Conservation (phyloP, 352 stramenopile species). For the Phytophthora pistaciae region DNA sequence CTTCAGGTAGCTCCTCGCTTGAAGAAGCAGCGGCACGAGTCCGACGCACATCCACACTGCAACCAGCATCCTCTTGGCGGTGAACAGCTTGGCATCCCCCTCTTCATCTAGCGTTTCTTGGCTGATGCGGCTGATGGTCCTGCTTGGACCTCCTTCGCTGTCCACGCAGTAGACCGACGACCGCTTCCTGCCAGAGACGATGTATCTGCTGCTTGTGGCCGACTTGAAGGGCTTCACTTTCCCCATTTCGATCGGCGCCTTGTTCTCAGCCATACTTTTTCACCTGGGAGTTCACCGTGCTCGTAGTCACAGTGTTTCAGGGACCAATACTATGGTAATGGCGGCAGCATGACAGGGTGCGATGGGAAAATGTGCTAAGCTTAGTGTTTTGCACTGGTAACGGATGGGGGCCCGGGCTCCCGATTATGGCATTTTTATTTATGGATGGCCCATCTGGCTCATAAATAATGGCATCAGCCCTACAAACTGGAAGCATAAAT, state of each 20-base stretch:
- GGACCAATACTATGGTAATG: not conserved
- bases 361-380: not conserved
- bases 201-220: slow-evolving; percentile 5
- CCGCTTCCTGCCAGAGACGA: slow-evolving; percentile 9
- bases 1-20: slow-evolving; percentile 41
- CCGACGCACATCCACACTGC: slow-evolving; percentile 34
- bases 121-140: slow-evolving; percentile 1
- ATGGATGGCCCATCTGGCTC: too few relatives aligned
- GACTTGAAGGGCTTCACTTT: slow-evolving; percentile 12
- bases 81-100: slow-evolving; percentile 7
- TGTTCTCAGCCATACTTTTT: slow-evolving; percentile 13
- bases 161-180: slow-evolving; percentile 29
- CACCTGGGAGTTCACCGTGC: not conserved
- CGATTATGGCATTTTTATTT: too few relatives aligned
- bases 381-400: not conserved
- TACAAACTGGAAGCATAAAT: too few relatives aligned
- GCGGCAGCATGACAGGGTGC: not conserved
- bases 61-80: slow-evolving; percentile 23
- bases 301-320: too few relatives aligned
- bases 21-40: slow-evolving; percentile 27
- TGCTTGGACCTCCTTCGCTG: not conserved
- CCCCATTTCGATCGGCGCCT: not conserved
- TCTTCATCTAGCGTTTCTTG: slow-evolving; percentile 11
- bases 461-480: too few relatives aligned
- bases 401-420: not conserved